A percentile compares a stretch with the other conserved stretches of the same genome.
Evolutionary conservation across 116 monocot genomes (phyloP).

Genomic region (Cymodocea nodosa): DNA sequence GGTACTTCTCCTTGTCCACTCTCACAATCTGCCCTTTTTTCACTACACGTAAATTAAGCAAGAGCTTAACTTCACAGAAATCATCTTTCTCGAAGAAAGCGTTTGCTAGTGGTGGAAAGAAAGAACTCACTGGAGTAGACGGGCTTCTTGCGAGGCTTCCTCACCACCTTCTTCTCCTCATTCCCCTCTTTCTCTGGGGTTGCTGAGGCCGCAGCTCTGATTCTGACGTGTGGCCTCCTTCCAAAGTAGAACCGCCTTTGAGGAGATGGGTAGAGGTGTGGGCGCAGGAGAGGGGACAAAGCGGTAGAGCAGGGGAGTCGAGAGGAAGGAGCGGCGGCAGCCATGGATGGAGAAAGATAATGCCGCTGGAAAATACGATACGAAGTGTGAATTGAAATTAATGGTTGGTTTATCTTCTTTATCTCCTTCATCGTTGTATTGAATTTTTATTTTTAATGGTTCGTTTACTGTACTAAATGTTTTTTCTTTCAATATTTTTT

Average conservation of each 20-base stretch:
- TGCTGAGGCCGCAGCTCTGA: slow-evolving; percentile 21
- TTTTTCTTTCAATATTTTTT: no score
- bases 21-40: slow-evolving; percentile 32
- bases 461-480: no score
- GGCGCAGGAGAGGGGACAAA: slow-evolving; percentile 7
- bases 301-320: slow-evolving; percentile 10
- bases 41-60: slow-evolving; percentile 8
- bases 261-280: slow-evolving; percentile 4
- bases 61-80: not conserved
- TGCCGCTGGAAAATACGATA: no score
- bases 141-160: slow-evolving; percentile 44
- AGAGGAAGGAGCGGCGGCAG: no score
- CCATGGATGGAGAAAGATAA: slow-evolving; percentile 12
- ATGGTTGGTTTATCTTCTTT: no score
- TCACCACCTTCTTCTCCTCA: not conserved
- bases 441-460: no score
- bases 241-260: not conserved
- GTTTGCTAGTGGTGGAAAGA: not conserved
- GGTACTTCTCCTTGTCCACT: slow-evolving; percentile 34
- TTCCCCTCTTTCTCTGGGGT: slow-evolving; percentile 14
- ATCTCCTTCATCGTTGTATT: no score
- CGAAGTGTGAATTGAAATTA: no score
- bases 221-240: not conserved
- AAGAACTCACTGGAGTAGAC: slow-evolving; percentile 51
- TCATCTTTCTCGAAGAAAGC: not conserved